Evolutionary conservation across 2,329 filamentous ascomycete genomes (phyloP).

Genomic region (Aspergillus sp.): DNA sequence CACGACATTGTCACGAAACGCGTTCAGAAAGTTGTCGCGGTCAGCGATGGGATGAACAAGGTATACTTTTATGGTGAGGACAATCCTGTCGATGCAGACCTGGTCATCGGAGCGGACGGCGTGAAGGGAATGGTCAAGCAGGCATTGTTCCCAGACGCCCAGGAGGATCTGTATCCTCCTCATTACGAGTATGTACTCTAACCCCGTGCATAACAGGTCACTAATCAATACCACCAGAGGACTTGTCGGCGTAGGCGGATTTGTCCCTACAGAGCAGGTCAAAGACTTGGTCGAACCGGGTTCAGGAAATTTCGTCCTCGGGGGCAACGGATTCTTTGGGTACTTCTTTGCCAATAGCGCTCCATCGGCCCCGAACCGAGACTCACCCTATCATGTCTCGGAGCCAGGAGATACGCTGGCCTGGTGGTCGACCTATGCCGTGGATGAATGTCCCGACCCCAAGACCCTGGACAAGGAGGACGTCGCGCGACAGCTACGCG

Average conservation of each 20-base stretch:
- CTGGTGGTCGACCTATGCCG: conserved; percentile 49
- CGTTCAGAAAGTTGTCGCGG: conserved; percentile 27
- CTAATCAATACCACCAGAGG: conserved; percentile 25
- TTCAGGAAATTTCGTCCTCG: conserved; percentile 46
- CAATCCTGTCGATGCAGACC: conserved; percentile 34
- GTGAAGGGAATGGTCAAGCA: conserved; percentile 36
- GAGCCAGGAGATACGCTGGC: conserved; percentile 32
- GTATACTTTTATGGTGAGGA: conserved; percentile 37
- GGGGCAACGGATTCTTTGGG: conserved; percentile 52
- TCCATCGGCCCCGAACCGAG: conserved; percentile 16
- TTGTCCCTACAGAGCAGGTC: conserved; percentile 34
- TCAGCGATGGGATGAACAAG: conserved; percentile 22
- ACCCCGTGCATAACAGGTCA: background rate
- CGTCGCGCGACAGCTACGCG: conserved; percentile 36
- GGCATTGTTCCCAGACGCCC: conserved; percentile 35
- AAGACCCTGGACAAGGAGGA: conserved; percentile 29
- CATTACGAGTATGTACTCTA: conserved; percentile 38
- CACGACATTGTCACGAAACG: conserved; percentile 33
- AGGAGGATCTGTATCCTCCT: conserved; percentile 36
- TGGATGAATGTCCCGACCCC: conserved; percentile 31
- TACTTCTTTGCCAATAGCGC: conserved; percentile 40
- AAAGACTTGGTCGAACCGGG: conserved; percentile 32
- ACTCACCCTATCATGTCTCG: conserved; percentile 26
- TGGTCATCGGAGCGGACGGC: conserved; percentile 46
- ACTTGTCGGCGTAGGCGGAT: conserved; percentile 48